Percentiles rank a stretch among this genome's conserved stretches.
These are phyloP conservation scores for Elsinoe batatas DNA, from an alignment of 2,329 filamentous ascomycete species.

Conservation along the genomic window DNA sequence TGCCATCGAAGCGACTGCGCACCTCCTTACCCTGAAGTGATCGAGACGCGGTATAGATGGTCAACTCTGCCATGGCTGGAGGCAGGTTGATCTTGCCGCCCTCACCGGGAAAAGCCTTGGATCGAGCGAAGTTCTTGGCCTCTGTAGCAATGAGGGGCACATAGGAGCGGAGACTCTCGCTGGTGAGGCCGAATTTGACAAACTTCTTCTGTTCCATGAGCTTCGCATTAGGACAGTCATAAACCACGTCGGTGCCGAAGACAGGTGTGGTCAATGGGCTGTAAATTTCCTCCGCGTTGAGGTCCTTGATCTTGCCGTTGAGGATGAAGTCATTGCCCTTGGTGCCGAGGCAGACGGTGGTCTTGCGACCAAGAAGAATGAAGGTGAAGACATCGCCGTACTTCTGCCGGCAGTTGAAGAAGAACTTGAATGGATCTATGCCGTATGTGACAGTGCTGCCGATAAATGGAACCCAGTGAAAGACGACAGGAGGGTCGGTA, in stretches of 20 bases:
- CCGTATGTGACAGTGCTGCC: constrained; percentile 90
- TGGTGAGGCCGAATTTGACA: constrained; percentile 71
- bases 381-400: constrained; percentile 89
- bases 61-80: constrained; percentile 72
- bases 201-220: constrained; percentile 97
- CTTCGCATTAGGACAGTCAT: constrained; percentile 83
- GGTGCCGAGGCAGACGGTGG: constrained; percentile 72
- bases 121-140: constrained; percentile 58
- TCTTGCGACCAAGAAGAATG: constrained; percentile 77
- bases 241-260: constrained; percentile 79
- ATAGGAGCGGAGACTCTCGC: constrained; percentile 64
- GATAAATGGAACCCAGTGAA: constrained; percentile 60
- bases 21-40: constrained; percentile 78
- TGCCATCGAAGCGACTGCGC: constrained; percentile 67
- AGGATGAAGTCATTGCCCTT: constrained; percentile 84
- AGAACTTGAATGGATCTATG: constrained; percentile 87
- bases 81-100: constrained; percentile 63
- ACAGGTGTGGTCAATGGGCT: constrained; percentile 60
- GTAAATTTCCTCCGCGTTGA: constrained; percentile 87
- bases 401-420: constrained; percentile 63
- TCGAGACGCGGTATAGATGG: constrained; percentile 81
- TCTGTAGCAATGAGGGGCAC: constrained; percentile 70
- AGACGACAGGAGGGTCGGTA: constrained; percentile 54
- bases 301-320: constrained; percentile 81
- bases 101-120: constrained; percentile 50